These are phyloP conservation scores for Podaxis pistillaris DNA, from an alignment of 768 basidiomycete species.

Conservation along the genomic window DNA sequence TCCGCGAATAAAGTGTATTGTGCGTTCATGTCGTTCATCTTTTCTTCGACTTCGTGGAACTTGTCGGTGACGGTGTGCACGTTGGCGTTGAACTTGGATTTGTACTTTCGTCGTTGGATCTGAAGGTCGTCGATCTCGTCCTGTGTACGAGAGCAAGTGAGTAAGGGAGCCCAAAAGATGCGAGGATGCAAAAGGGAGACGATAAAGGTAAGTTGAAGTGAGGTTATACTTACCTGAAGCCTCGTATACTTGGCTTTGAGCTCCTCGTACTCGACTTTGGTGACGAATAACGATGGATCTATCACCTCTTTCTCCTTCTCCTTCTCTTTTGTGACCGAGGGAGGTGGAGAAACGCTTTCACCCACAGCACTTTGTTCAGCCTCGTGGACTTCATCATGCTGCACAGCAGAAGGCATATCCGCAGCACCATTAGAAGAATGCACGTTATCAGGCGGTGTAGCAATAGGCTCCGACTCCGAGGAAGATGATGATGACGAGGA, in stretches of 20 bases:
- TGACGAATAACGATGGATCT: slow-evolving; percentile 6
- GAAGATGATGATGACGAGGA: slow-evolving; percentile 29
- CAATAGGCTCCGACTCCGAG: slow-evolving; percentile 1
- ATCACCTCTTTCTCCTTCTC: slow-evolving; percentile 17
- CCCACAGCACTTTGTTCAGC: not conserved
- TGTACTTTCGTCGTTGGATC: slow-evolving; percentile 37
- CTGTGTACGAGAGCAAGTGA: slow-evolving; percentile 20
- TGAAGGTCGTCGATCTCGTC: slow-evolving; percentile 38
- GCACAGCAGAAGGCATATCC: not conserved
- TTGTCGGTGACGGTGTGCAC: slow-evolving; percentile 38
- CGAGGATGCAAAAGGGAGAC: not conserved
- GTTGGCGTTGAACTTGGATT: slow-evolving; percentile 39
- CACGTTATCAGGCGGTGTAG: not conserved
- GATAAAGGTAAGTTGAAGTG: not conserved
- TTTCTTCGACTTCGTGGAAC: slow-evolving; percentile 38
- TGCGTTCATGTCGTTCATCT: slow-evolving; percentile 35
- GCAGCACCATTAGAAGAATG: not conserved
- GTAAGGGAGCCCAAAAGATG: not conserved
- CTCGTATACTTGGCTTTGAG: slow-evolving; percentile 15
- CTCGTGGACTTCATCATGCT: slow-evolving; percentile 7
- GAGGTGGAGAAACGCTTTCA: not conserved
- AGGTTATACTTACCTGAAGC: slow-evolving; percentile 20
- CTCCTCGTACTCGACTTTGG: slow-evolving; percentile 10
- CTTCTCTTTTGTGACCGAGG: not conserved
- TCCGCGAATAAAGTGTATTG: slow-evolving; percentile 34